Base-by-base conservation (phyloP, 495 filamentous ascomycete genomes). In the Ramalina intermedia region DNA sequence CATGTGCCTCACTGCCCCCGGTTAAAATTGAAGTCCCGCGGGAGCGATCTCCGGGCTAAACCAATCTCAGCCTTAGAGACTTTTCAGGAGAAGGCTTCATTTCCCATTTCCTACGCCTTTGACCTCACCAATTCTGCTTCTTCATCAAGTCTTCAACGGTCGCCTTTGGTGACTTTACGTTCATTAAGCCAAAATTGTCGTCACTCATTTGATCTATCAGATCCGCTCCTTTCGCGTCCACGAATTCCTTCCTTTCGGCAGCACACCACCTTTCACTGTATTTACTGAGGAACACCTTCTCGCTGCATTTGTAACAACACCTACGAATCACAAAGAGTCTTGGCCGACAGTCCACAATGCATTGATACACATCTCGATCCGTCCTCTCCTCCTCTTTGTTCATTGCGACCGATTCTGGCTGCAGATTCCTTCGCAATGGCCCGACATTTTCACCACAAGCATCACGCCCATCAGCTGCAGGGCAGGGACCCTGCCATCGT, bases 391-490 rank as follows among this genome's bases (percentile, higher is more conserved):
- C 39, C 16, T 16, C 21, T 23, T 41, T 41, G 39, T 41, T 17
- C 11, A 17, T 41, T 41, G 16, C 39, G 21, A 33, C 29, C 8
- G 8, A 33, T 33, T 7, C 5, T 33, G 29, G 29, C 12, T 1
- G 29, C 29, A 33, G 2, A 27, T 27, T 6, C 8, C 18, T 33
- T 48, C 20, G 16, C 33, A 41, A 55, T 55, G 53, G 35, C 37
- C 39, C 43, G 44, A 43, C 48, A 47, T 27, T 13, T 37, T 18
- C 52, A 51, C 21, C 48, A 47, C 37, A 45, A 40, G 29, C 53
- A 38, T 49, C 43, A 48, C 43, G 50, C 43, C 44, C 27, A 47
- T 18, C 41, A 46, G 37, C 48, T 46, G n/a, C 38, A 41, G 37
- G 33, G 47, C 20, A 47, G 44, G 37, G 11, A 37, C 1, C 44